Evolutionary conservation across 495 filamentous ascomycete genomes (phyloP).

Genomic region (Penicillium coffeae): DNA sequence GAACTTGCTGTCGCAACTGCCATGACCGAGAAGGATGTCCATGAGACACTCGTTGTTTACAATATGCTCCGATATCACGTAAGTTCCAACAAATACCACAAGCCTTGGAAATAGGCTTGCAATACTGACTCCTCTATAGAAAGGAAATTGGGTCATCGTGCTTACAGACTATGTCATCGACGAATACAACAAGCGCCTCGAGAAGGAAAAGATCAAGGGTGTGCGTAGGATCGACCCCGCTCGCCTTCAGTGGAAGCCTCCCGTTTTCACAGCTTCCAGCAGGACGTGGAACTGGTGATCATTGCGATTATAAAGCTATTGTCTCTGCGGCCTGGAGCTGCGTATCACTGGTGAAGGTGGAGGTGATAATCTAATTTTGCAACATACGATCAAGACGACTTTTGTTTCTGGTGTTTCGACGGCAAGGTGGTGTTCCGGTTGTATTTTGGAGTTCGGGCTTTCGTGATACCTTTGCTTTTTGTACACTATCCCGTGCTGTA

Average conservation of each 20-base stretch:
- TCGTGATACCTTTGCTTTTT: not conserved
- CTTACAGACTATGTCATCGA: slow-evolving; percentile 76
- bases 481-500: not conserved
- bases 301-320: no score
- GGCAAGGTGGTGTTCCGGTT: not conserved
- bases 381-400: not conserved
- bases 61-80: slow-evolving; percentile 91
- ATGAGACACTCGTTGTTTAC: slow-evolving; percentile 85
- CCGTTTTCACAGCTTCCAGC: slow-evolving; percentile 82
- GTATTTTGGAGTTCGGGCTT: not conserved
- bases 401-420: not conserved
- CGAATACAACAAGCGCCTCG: slow-evolving; percentile 64
- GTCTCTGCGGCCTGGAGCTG: no score
- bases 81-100: slow-evolving; percentile 30
- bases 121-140: slow-evolving; percentile 41
- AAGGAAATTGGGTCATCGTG: slow-evolving; percentile 89
- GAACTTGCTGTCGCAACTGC: slow-evolving; percentile 71
- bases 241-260: slow-evolving; percentile 89
- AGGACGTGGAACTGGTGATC: slow-evolving; percentile 92
- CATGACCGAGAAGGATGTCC: slow-evolving; percentile 94
- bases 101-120: no score
- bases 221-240: slow-evolving; percentile 75
- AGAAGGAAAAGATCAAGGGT: slow-evolving; percentile 71
- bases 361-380: slow-evolving; percentile 9
- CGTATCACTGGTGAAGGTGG: no score